These are phyloP conservation scores for Trametes cingulata DNA, from an alignment of 768 basidiomycete species.

Conservation along the genomic window DNA sequence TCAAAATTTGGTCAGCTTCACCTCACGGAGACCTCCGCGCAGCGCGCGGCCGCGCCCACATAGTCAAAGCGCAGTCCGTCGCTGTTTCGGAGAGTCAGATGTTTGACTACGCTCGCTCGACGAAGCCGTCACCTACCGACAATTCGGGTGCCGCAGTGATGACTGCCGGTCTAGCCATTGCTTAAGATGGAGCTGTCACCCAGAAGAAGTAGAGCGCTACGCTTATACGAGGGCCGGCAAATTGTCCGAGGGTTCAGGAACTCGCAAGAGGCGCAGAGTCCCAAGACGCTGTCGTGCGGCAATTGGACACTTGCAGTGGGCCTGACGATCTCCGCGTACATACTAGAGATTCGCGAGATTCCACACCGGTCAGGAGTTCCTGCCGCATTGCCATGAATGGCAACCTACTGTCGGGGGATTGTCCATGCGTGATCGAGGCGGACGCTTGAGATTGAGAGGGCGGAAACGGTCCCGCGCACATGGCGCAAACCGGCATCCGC, in stretches of 20 bases:
- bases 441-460: neutral
- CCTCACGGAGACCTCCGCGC: neutral
- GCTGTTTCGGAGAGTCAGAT: neutral
- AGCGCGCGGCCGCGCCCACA: neutral
- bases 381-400: neutral
- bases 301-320: neutral
- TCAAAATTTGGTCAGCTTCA: neutral
- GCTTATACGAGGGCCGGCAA: neutral
- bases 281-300: neutral
- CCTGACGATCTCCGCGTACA: slow-evolving; percentile 5
- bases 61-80: slow-evolving; percentile 9
- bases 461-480: slow-evolving; percentile 6
- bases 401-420: neutral
- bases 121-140: slow-evolving; percentile 10
- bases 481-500: slow-evolving; percentile 10
- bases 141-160: slow-evolving; percentile 8
- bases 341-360: slow-evolving; percentile 7
- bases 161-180: neutral
- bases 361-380: slow-evolving; percentile 2
- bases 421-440: slow-evolving; percentile 2
- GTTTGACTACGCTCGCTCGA: neutral
- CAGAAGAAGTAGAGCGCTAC: neutral
- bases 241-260: neutral
- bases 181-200: neutral
- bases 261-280: neutral